Base-by-base conservation (phyloP, 495 filamentous ascomycete genomes). In the Penicillium manginii region DNA sequence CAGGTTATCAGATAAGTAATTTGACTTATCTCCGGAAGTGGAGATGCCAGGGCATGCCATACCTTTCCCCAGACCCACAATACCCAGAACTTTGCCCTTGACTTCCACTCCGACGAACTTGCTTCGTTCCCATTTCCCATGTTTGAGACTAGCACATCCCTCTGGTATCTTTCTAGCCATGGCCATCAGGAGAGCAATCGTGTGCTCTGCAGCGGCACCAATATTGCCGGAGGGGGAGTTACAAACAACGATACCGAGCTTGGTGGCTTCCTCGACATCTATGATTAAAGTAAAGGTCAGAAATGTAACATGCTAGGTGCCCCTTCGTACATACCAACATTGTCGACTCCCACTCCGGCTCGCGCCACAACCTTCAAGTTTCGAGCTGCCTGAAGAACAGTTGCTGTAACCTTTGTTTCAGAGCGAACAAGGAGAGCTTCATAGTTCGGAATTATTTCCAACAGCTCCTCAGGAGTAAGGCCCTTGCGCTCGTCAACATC, bases 271-370 rank as follows among this genome's bases (percentile, higher is more conserved):
- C 26, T 76, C 70, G 0, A 91, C 84, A 68, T 90, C 84, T 72
- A 55, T 4, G 1, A 17, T 57, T 17, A 52, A 47, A 22, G 21
- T 17, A 52, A 47, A 22, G 21, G 35, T 37, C 12, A 37, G 35
- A 37, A n/a, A 37, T 37, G 35, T 1, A 37, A n/a, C 35, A 37
- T 12, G 12, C 1, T 5, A 1, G 35, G 15, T n/a, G 12, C n/a
- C 29, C 29, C 11, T 50, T 12, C n/a, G 8, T 26, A n/a, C 68
- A 56, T 49, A 73, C 72, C 70, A 49, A 91, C 86, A 77, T 91
- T 91, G 69, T 91, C 88, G 11, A 91, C 88, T 5, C 88, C 88
- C 1, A 91, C 88, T 9, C 88, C 88, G 18, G 88, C 88, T 50
- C 88, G 75, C 10, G 88, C 88, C n/a, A 91, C 87, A 4, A 90